These are phyloP conservation scores for Cyanidiococcus yangmingshanensis DNA, from an alignment of 23 red algal genomes.

Conservation along the genomic window DNA sequence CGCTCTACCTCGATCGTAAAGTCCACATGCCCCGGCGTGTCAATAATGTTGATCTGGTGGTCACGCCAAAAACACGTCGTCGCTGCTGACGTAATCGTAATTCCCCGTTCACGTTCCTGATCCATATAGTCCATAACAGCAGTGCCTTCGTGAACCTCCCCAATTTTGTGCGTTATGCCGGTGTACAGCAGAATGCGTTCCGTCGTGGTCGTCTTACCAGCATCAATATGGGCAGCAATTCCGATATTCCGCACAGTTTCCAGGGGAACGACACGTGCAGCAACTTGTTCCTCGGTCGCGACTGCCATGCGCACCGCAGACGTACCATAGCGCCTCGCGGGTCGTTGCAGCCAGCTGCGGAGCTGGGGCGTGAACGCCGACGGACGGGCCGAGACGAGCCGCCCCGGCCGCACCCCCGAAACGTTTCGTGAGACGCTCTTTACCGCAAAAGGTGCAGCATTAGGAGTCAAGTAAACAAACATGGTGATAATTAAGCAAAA, in stretches of 20 bases:
- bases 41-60: conserved; percentile 95
- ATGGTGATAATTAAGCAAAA: no score
- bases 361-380: not conserved
- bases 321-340: not conserved
- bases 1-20: conserved; percentile 99
- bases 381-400: not conserved
- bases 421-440: no score
- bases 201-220: conserved; percentile 96
- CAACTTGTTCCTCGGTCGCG: conserved; percentile 2
- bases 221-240: conserved; percentile 83
- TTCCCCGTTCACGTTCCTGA: conserved; percentile 94
- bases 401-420: no score
- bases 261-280: not conserved
- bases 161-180: conserved; percentile 95
- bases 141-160: conserved; percentile 97
- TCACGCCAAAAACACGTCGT: conserved; percentile 92
- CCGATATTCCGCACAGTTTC: conserved; percentile 55
- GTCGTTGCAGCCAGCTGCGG: not conserved
- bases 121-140: conserved; percentile 99
- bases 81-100: conserved; percentile 94
- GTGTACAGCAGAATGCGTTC: conserved; percentile 99
- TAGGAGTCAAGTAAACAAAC: no score
- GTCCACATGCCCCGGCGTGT: conserved; percentile 98
- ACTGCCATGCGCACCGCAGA: not conserved
- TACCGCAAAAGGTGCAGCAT: no score